Conservation (phyloP, 179 eudicot genomes). For the Silene vulgaris region DNA sequence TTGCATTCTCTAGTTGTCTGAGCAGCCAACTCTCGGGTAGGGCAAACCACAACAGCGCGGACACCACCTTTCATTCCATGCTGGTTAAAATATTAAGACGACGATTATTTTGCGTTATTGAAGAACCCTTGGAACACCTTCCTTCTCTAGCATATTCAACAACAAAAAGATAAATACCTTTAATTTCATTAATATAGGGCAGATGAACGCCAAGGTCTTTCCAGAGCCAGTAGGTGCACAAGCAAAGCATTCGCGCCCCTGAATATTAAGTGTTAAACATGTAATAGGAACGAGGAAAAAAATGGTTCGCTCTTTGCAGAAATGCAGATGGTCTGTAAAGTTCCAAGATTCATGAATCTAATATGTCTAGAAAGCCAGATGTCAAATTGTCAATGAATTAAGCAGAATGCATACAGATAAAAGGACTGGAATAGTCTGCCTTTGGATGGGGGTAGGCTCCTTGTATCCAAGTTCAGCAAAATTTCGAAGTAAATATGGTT, state of each 20-base stretch:
- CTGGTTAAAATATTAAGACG: conserved; percentile 31
- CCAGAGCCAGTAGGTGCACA: conserved; percentile 99
- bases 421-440: conserved; percentile 98
- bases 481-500: conserved; percentile 63
- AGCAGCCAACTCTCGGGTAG: conserved; percentile 93
- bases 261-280: conserved; percentile 14
- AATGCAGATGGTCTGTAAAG: neutral
- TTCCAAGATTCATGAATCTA: neutral
- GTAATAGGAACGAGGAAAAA: neutral
- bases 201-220: conserved; percentile 86
- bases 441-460: conserved; percentile 96
- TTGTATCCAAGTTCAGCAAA: conserved; percentile 69
- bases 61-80: conserved; percentile 62
- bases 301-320: neutral
- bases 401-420: conserved; percentile 76
- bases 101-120: conserved; percentile 2
- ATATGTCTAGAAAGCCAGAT: conserved; percentile 18
- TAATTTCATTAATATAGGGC: conserved; percentile 89
- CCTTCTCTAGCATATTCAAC: neutral
- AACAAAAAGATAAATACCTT: conserved; percentile 44
- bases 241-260: conserved; percentile 98
- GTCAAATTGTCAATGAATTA: conserved; percentile 22
- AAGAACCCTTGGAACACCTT: neutral
- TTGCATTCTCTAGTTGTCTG: conserved; percentile 93
- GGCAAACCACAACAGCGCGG: conserved; percentile 81